Conservation (phyloP, 192 early-diverging fungal genomes). For the Backusella liffmaniae region DNA sequence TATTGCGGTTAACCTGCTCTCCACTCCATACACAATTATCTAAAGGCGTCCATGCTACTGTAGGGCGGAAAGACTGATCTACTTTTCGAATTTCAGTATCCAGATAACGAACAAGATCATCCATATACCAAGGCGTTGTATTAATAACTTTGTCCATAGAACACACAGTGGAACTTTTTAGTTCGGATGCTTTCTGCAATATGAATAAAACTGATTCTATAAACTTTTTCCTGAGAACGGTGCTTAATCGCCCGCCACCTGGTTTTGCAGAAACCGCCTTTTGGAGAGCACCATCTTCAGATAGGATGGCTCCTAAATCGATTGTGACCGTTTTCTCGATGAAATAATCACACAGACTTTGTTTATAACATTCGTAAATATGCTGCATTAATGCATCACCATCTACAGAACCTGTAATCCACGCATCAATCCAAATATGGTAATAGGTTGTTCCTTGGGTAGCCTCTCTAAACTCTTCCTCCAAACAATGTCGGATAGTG, state of each 20-base stretch:
- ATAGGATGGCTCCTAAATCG: constrained; percentile 1
- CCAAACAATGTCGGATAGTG: constrained; percentile 11
- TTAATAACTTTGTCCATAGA: constrained; percentile 33
- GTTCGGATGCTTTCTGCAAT: constrained; percentile 39
- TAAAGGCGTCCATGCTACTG: constrained; percentile 21
- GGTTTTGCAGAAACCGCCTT: not conserved
- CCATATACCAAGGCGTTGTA: constrained; percentile 53
- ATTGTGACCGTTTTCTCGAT: constrained; percentile 31
- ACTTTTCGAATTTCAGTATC: constrained; percentile 34
- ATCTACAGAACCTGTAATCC: constrained; percentile 47
- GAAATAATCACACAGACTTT: constrained; percentile 54
- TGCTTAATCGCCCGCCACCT: not conserved
- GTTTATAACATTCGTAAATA: constrained; percentile 50
- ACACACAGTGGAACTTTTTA: constrained; percentile 48
- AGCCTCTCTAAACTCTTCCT: constrained; percentile 25
- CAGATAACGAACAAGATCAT: constrained; percentile 45
- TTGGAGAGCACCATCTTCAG: constrained; percentile 2
- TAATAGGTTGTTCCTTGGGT: constrained; percentile 20
- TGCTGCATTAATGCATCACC: constrained; percentile 39
- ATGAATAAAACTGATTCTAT: constrained; percentile 47
- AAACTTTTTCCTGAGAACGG: constrained; percentile 37
- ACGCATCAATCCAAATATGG: constrained; percentile 45
- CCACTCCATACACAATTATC: constrained; percentile 1
- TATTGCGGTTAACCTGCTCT: not conserved
- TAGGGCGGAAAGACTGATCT: constrained; percentile 6